Base-by-base conservation (phyloP, 352 stramenopile genomes). In the Phytophthora chlamydospora region DNA sequence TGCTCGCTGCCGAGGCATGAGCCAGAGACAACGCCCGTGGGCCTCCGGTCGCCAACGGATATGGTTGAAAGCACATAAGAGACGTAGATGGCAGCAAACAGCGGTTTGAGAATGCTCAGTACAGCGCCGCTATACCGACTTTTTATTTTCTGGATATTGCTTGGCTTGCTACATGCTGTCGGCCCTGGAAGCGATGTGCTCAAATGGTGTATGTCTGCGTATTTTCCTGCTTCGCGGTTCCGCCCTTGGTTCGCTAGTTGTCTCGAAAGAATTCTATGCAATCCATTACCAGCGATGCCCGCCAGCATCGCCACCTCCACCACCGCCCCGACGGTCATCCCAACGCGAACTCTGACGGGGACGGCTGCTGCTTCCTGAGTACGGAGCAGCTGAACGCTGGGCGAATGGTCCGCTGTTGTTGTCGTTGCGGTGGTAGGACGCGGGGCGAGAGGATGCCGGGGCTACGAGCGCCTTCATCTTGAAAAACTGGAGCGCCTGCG, bases 401-500 rank as follows among this genome's bases (percentile, higher is more conserved):
- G 76, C 76, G 27, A 93, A 93, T 8, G 84, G 84, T 14, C 67
- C 73, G 44, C 60, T 85, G 42, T 56, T 75, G 44, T 57, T 73
- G 13, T 85, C 75, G 8, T 77, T 66, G 24, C 71, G 79, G 17
- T 72, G 62, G 66, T 89, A 88, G 5, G 81, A 75, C 27, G 76
- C 51, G 3, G 72, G 43, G 19, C 73, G 68, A 40, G 78, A 78
- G 10, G 78, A 63, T 2, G 80, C 46, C 12, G 84, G 84, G 33
- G 71, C 78, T 7, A 93, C 75, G 17, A 95, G 57, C 0, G 88
- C 88, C 55, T 91, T 93, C 85, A 93, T 93, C 59, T 96, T 96
- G 73, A 96, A 96, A 72, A 94, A 96, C 62, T 93, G 81, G 24
- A 96, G 69, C 36, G 88, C 88, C 51, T 95, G 80, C 24, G 70